Conservation (phyloP, 345 rosid genomes). For the Trapa incisa region DNA sequence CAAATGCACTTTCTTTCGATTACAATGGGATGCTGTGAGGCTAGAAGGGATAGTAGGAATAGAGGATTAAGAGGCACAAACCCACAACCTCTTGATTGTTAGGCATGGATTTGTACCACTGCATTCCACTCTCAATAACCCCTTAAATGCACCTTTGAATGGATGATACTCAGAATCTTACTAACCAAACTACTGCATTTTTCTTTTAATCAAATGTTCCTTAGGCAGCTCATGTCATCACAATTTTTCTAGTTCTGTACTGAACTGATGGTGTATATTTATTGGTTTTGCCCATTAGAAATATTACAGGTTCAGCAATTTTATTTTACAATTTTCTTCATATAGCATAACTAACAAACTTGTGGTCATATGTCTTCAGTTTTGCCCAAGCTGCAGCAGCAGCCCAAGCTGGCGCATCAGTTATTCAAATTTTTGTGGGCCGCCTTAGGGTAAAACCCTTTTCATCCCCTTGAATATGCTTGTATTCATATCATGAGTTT, state of each 20-base stretch:
- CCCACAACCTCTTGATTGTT: no score
- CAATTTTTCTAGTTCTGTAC: not conserved
- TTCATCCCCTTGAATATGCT: not conserved
- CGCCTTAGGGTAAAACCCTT: conserved; percentile 61
- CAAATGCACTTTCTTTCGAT: not conserved
- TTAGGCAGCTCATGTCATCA: not conserved
- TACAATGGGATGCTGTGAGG: no score
- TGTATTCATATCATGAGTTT: not conserved
- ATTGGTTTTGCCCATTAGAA: not conserved
- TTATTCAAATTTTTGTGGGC: conserved; percentile 90
- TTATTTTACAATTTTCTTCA: not conserved
- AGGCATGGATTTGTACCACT: no score
- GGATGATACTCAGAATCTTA: not conserved
- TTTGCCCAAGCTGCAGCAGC: conserved; percentile 99
- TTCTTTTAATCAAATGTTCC: not conserved
- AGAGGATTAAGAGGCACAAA: no score
- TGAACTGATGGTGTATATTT: not conserved
- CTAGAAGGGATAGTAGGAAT: no score
- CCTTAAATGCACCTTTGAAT: not conserved
- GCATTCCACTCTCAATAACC: no score
- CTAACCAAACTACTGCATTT: not conserved
- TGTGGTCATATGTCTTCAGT: conserved; percentile 32
- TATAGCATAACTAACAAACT: not conserved
- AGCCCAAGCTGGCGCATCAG: conserved; percentile 94
- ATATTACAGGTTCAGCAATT: not conserved